Percentiles rank a stretch among this genome's conserved stretches.
Evolutionary conservation across 2,329 filamentous ascomycete genomes (phyloP).

Genomic region (Curvularia verruculosa): DNA sequence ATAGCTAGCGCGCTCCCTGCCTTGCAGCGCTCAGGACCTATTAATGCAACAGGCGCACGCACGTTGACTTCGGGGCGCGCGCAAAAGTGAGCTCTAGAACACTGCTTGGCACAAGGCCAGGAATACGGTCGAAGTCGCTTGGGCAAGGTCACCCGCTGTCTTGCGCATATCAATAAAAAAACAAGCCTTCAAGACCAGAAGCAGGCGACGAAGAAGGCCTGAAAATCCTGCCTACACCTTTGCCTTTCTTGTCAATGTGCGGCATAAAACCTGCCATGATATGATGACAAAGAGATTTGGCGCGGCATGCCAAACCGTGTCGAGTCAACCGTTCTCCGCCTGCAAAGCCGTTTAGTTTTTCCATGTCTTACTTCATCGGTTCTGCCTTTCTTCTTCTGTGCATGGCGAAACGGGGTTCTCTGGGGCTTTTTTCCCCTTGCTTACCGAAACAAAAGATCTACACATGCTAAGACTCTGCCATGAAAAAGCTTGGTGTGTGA

Average conservation of each 20-base stretch:
- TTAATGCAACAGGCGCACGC: not conserved
- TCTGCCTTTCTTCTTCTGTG: not conserved
- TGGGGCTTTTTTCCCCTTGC: too few species aligned
- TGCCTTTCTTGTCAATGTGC: not conserved
- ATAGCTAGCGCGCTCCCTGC: not conserved
- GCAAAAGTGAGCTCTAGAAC: not conserved
- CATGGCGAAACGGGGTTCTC: not conserved
- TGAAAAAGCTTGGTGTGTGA: slow-evolving; percentile 6
- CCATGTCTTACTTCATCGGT: not conserved
- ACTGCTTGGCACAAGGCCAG: not conserved
- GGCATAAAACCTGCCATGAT: not conserved
- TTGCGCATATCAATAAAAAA: not conserved
- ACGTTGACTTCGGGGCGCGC: not conserved
- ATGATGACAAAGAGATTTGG: not conserved
- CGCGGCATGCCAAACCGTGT: not conserved
- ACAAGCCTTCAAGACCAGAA: not conserved
- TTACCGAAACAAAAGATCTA: not conserved
- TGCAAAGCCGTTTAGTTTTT: not conserved
- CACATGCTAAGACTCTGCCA: slow-evolving; percentile 4
- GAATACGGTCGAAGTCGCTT: not conserved
- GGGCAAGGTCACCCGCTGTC: not conserved
- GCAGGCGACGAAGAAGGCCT: not conserved
- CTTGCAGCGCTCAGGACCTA: not conserved
- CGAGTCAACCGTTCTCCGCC: not conserved
- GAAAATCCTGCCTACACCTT: not conserved